Base-by-base conservation (phyloP, 306 rosid genomes). In the Lagenaria siceraria region DNA sequence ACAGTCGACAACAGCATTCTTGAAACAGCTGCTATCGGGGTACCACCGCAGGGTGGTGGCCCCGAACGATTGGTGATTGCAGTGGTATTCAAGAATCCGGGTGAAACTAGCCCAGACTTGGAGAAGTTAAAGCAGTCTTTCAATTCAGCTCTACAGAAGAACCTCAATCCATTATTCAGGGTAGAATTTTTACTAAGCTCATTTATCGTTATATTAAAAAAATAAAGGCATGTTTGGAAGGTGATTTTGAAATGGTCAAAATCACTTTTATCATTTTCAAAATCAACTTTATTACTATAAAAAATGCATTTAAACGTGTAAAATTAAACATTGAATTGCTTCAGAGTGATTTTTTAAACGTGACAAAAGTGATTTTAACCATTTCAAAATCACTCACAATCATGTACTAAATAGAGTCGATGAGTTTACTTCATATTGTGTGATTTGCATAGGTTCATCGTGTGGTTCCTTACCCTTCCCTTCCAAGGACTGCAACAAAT, bases 11-110 rank as follows among this genome's bases (percentile, higher is more conserved):
- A 53, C 70, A 81, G 74, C 35, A 81, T 94, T 56, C 90, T 94
- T 17, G 98, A 94, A 86, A 92, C 93, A 24, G 98, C 98, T 81
- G 98, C 98, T 64, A 88, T 89, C 6, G 97, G 98, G n/a, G 89
- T 94, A 19, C 98, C 98, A 4, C 93, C 90, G 31, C 73, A 86
- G 21, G 87, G 89, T 27, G 98, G 98, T 22, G 98, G 97, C 10
- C 98, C 98, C 5, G 98, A 94, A 86, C 90, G 81, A 78, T 83
- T 94, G 87, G 91, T 86, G 40, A 62, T 94, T 70, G 92, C 88
- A 22, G 92, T 88, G 66, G 98, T 94, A 27, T 83, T 90, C 68
- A 92, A 82, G 87, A 77, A 89, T 72, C 58, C 85, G 64, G 38
- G 78, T 74, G 58, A 59, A 76, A 69, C 65, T 36, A 52, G 70